A percentile compares a stretch with the other conserved stretches of the same genome.
These are phyloP conservation scores for Murraya paniculata DNA, from an alignment of 345 rosid genomes.

Conservation along the genomic window DNA sequence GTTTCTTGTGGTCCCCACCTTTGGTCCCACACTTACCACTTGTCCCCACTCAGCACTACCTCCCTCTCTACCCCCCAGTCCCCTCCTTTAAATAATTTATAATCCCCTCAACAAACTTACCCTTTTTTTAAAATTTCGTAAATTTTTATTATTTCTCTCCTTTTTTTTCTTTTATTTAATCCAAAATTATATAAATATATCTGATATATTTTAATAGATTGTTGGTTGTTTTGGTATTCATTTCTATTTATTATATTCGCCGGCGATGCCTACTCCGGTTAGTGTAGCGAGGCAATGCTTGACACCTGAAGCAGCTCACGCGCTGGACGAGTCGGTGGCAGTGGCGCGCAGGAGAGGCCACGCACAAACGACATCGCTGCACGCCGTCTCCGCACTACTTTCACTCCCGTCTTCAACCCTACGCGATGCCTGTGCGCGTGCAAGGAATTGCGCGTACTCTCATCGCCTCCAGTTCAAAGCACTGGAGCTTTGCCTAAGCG, in stretches of 20 bases:
- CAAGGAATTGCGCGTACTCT: slow-evolving; percentile 62
- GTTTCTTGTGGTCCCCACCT: slow-evolving; percentile 21
- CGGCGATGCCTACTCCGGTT: slow-evolving; percentile 97
- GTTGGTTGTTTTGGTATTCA: background rate
- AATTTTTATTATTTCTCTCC: background rate
- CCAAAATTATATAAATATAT: background rate
- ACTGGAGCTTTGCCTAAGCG: slow-evolving; percentile 76
- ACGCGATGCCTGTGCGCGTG: slow-evolving; percentile 81
- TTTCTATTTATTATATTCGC: slow-evolving; percentile 16
- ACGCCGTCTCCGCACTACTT: slow-evolving; percentile 76
- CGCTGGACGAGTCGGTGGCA: slow-evolving; percentile 72
- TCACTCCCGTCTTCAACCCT: slow-evolving; percentile 60
- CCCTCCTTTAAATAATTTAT: slow-evolving; percentile 28
- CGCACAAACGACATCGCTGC: slow-evolving; percentile 87
- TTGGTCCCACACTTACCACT: too few species aligned
- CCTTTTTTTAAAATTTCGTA: background rate
- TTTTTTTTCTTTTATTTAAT: background rate
- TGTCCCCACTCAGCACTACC: slow-evolving; percentile 23
- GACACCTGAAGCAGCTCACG: slow-evolving; percentile 70
- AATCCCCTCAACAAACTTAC: background rate
- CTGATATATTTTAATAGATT: background rate
- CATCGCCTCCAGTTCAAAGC: slow-evolving; percentile 83
- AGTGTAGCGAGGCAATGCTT: slow-evolving; percentile 80
- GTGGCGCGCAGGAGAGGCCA: slow-evolving; percentile 75
- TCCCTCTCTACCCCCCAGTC: background rate